Percentiles rank a stretch among this genome's conserved stretches.
These are phyloP conservation scores for Rostrohypoxylon terebratum DNA, from an alignment of 495 filamentous ascomycete genomes.

Conservation along the genomic window DNA sequence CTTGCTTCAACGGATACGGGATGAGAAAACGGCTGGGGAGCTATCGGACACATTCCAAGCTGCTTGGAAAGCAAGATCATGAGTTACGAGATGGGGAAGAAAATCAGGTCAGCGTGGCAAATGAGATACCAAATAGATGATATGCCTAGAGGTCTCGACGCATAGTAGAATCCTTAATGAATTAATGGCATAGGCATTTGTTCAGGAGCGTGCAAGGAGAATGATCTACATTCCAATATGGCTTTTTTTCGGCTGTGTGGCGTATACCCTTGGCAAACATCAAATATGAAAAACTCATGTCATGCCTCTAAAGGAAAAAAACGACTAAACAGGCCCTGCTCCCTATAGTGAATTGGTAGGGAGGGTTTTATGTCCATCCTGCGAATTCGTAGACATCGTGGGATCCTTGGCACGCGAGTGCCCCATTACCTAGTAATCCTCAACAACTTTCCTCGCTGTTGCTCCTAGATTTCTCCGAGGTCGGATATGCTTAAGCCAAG, in stretches of 20 bases:
- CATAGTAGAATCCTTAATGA: constrained; percentile 24
- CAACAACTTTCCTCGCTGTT: constrained; percentile 29
- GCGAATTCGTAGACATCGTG: constrained; percentile 46
- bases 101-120: not conserved
- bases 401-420: constrained; percentile 42
- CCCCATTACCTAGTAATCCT: constrained; percentile 35
- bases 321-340: constrained; percentile 44
- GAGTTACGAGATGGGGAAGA: constrained; percentile 17
- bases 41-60: constrained; percentile 73
- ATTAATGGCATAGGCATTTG: constrained; percentile 35
- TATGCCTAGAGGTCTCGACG: constrained; percentile 4
- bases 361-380: constrained; percentile 37
- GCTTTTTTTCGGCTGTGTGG: constrained; percentile 44
- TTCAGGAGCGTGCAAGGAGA: constrained; percentile 31
- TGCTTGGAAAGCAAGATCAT: constrained; percentile 68
- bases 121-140: constrained; percentile 5
- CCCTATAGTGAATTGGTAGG: constrained; percentile 32
- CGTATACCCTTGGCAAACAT: constrained; percentile 50
- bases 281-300: constrained; percentile 47
- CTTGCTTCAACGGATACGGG: constrained; percentile 79
- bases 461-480: constrained; percentile 23
- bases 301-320: constrained; percentile 44
- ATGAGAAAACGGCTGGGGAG: constrained; percentile 74
- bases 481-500: constrained; percentile 51
- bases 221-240: constrained; percentile 47